Base-by-base conservation (phyloP, 768 basidiomycete species). In the Boletus rufocinnamomeus region DNA sequence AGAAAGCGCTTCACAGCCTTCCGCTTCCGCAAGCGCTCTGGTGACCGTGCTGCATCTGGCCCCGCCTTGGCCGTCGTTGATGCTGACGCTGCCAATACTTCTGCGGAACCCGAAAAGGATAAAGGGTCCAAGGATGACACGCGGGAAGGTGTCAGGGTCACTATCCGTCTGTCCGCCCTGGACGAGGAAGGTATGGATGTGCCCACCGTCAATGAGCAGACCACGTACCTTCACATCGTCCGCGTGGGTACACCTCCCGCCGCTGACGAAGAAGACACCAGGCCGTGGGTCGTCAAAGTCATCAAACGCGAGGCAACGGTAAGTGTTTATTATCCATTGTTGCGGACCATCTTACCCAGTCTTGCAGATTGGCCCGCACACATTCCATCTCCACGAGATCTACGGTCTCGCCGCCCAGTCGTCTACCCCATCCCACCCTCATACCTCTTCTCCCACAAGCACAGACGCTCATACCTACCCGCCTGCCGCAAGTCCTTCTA, bases 371-470 rank as follows among this genome's bases (percentile, higher is more conserved):
- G 95, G 95, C 4, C 82, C 88, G 6, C 93, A 95, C 68, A 93
- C 93, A 0, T 98, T 98, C 85, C 89, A 95, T 54, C 79, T 98
- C 32, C 94, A 96, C 68, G 95, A 98, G 69, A 98, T 98, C 48
- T 98, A 90, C 65, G 95, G 95, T 49, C 82, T 98, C 6, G 86
- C 91, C 0, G 84, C 89, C 8, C 74, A 82, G 51, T 74, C 81
- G 10, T 73, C 78, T 41, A 61, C 75, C 5, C 61, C 73, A 19
- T 62, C 60, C 44, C 66, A 75, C 28, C 71, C 79, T 17, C 75
- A 75, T 10, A 66, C 75, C 4, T 73, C 78, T 61, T 75, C 71
- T 65, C 76, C 75, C 62, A 62, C 79, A 5, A 68, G 46, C 16
- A 56, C 66, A n/a, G 72, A 75, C 23, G 63, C 70, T 32, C 78